Conservation (phyloP, 768 basidiomycete genomes). For the Tylopilus balloui region DNA sequence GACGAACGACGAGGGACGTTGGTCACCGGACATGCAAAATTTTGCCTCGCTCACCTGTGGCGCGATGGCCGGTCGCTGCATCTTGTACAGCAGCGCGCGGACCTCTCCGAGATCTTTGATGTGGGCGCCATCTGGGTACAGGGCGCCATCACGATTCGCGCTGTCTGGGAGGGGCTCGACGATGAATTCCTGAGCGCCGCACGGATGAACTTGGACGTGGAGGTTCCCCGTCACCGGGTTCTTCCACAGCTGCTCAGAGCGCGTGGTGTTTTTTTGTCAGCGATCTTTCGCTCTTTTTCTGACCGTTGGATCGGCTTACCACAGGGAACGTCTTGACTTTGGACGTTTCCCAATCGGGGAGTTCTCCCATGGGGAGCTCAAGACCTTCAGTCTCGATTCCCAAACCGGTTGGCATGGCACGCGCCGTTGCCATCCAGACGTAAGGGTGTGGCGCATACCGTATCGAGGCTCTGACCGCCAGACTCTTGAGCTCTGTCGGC, state of each 20-base stretch:
- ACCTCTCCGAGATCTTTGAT: conserved; percentile 70
- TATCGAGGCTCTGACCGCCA: conserved; percentile 73
- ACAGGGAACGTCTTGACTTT: conserved; percentile 71
- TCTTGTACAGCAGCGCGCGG: conserved; percentile 70
- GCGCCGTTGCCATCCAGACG: conserved; percentile 84
- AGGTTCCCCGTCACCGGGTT: conserved; percentile 80
- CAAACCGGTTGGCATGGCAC: conserved; percentile 70
- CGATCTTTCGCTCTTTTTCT: neutral
- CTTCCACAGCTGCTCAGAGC: conserved; percentile 70
- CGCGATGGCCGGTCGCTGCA: conserved; percentile 87
- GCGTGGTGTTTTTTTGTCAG: neutral
- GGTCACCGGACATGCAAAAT: neutral
- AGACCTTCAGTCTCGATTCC: conserved; percentile 77
- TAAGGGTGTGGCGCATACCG: conserved; percentile 84
- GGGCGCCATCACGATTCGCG: conserved; percentile 52
- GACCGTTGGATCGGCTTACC: conserved; percentile 30
- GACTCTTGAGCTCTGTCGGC: conserved; percentile 64
- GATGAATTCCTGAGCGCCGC: conserved; percentile 61
- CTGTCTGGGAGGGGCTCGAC: conserved; percentile 70
- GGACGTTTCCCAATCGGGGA: conserved; percentile 79
- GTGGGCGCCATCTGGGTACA: conserved; percentile 81
- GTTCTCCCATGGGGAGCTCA: conserved; percentile 60
- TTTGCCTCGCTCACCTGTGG: conserved; percentile 45
- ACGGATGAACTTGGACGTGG: conserved; percentile 90
- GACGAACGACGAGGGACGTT: neutral